These are phyloP conservation scores for Coniochaeta prunicola DNA, from an alignment of 2,329 filamentous ascomycete genomes.

Conservation along the genomic window DNA sequence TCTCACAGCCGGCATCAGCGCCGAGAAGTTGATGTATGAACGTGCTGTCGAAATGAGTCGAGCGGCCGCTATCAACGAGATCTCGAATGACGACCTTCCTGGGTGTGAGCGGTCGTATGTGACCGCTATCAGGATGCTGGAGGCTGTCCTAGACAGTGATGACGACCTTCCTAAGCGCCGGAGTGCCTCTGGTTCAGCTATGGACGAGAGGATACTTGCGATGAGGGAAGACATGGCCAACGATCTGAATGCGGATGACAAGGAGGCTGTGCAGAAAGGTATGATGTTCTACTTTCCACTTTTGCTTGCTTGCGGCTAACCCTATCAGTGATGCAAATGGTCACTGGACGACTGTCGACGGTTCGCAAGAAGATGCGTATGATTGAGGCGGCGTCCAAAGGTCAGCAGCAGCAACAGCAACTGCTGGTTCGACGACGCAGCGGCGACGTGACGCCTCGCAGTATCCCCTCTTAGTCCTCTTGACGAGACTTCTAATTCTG, in stretches of 20 bases:
- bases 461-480: constrained; percentile 41
- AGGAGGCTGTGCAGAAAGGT: constrained; percentile 68
- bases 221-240: constrained; percentile 31
- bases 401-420: constrained; percentile 30
- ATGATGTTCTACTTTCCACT: constrained; percentile 23
- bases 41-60: constrained; percentile 95
- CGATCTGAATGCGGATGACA: constrained; percentile 60
- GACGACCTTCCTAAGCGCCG: constrained; percentile 41
- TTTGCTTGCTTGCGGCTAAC: neutral
- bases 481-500: constrained; percentile 10
- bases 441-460: constrained; percentile 48
- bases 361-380: constrained; percentile 55
- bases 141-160: constrained; percentile 85
- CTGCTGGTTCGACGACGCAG: constrained; percentile 41
- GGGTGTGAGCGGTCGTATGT: constrained; percentile 91
- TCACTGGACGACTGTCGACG: constrained; percentile 44
- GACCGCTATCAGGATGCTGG: constrained; percentile 89
- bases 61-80: constrained; percentile 88
- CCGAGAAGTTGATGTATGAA: constrained; percentile 97
- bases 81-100: constrained; percentile 79
- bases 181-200: constrained; percentile 28
- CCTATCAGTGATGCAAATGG: constrained; percentile 56
- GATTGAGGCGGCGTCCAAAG: constrained; percentile 51
- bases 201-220: constrained; percentile 30
- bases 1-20: constrained; percentile 81